A percentile compares a stretch with the other conserved stretches of the same genome.
Conservation (phyloP, 345 rosid genomes). For the Gossypium stocksii region DNA sequence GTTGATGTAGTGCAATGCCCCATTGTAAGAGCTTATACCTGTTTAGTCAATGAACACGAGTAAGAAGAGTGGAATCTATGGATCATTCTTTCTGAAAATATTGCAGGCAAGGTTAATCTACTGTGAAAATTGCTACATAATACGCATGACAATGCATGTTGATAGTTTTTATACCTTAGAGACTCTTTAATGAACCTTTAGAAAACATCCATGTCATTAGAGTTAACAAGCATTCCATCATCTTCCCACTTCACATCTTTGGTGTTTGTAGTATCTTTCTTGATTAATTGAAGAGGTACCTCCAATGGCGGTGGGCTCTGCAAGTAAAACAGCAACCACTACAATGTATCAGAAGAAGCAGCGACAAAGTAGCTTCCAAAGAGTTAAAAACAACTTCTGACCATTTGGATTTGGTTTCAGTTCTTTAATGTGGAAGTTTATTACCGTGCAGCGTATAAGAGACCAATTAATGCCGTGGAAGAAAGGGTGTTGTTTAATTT, state of each 20-base stretch:
- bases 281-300: conserved; percentile 46
- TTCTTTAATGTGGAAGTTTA: background rate
- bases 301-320: conserved; percentile 81
- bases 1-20: background rate
- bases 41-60: background rate
- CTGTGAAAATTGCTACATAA: background rate
- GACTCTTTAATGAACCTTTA: conserved; percentile 29
- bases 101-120: background rate
- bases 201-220: conserved; percentile 63
- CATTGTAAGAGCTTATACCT: background rate
- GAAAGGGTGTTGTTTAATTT: conserved; percentile 87
- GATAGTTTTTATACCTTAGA: background rate
- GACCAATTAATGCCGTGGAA: conserved; percentile 92
- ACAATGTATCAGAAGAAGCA: background rate
- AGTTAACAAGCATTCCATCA: conserved; percentile 61
- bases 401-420: background rate
- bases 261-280: conserved; percentile 52
- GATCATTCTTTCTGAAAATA: background rate
- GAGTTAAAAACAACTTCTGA: background rate
- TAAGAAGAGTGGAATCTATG: background rate
- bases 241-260: conserved; percentile 77
- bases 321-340: conserved; percentile 9
- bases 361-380: background rate
- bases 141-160: background rate
- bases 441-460: conserved; percentile 87